These are phyloP conservation scores for Pyracantha coccinea DNA, from an alignment of 331 rosid genomes.

Conservation along the genomic window DNA sequence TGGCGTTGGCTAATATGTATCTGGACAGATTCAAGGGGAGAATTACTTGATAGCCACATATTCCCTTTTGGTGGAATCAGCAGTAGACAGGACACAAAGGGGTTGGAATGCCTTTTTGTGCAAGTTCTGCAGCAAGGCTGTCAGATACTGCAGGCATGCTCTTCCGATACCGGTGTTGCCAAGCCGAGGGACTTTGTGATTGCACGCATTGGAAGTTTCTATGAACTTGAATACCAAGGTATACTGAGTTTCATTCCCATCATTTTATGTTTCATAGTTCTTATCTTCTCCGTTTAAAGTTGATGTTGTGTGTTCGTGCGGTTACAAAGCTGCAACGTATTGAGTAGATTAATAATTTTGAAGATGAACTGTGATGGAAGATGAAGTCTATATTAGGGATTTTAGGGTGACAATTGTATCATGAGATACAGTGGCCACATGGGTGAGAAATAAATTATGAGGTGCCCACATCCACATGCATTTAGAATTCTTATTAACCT, in stretches of 20 bases:
- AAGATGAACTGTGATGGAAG: neutral
- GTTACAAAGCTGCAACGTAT: neutral
- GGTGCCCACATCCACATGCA: neutral
- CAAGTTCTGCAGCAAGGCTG: slow-evolving; percentile 99
- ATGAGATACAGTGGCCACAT: neutral
- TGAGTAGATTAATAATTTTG: neutral
- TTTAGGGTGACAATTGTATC: neutral
- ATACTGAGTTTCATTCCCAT: slow-evolving; percentile 8
- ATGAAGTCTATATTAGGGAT: neutral
- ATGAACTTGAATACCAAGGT: slow-evolving; percentile 97
- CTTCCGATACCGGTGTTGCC: slow-evolving; percentile 59
- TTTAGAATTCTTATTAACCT: neutral
- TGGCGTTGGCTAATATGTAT: slow-evolving; percentile 99
- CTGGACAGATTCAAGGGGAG: slow-evolving; percentile 99
- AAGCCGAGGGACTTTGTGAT: slow-evolving; percentile 94
- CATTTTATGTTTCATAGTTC: neutral
- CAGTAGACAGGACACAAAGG: slow-evolving; percentile 99
- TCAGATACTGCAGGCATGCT: slow-evolving; percentile 82
- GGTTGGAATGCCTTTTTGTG: slow-evolving; percentile 87
- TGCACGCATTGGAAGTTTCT: slow-evolving; percentile 92
- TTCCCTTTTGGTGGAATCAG: slow-evolving; percentile 99
- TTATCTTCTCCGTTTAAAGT: neutral
- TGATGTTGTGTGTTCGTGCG: neutral
- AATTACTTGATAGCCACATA: slow-evolving; percentile 80
- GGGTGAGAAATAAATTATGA: too few relatives aligned